Conservation (phyloP, 371 early-diverging fungal genomes). For the Zancudomyces culisetae region DNA sequence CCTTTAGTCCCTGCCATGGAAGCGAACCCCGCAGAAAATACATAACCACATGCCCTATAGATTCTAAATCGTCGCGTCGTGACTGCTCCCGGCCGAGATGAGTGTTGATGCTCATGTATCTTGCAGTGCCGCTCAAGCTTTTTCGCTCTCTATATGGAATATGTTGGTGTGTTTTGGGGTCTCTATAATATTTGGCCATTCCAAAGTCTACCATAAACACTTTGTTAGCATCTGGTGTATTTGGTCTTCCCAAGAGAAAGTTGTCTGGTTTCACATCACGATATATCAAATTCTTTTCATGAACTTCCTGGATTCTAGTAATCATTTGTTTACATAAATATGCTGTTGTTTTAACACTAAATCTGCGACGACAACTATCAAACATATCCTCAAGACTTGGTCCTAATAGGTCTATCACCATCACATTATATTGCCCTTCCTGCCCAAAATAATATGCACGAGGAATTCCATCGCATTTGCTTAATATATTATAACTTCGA, state of each 20-base stretch:
- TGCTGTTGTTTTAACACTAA: conserved; percentile 81
- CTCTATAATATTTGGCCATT: conserved; percentile 91
- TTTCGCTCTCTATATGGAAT: conserved; percentile 84
- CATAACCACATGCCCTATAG: conserved; percentile 98
- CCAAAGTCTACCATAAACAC: conserved; percentile 88
- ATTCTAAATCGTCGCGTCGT: conserved; percentile 96
- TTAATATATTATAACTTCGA: background rate
- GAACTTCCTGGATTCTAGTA: conserved; percentile 83
- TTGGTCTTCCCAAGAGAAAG: conserved; percentile 77
- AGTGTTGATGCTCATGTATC: conserved; percentile 95
- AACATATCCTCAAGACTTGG: conserved; percentile 94
- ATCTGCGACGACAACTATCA: conserved; percentile 79
- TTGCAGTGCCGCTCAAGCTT: conserved; percentile 84
- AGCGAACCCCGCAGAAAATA: conserved; percentile 95
- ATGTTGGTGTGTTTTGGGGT: conserved; percentile 84
- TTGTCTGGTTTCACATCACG: conserved; percentile 99
- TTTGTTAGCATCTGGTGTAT: conserved; percentile 34
- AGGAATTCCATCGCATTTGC: conserved; percentile 54
- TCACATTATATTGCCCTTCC: conserved; percentile 83
- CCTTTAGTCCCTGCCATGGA: conserved; percentile 99
- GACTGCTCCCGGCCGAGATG: conserved; percentile 92
- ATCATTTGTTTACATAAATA: conserved; percentile 96
- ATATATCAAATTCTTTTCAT: conserved; percentile 92
- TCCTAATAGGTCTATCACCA: conserved; percentile 96
- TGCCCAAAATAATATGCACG: conserved; percentile 86